These are phyloP conservation scores for Pseudogymnoascus sp. DNA, from an alignment of 2,329 filamentous ascomycete genomes.

Conservation along the genomic window DNA sequence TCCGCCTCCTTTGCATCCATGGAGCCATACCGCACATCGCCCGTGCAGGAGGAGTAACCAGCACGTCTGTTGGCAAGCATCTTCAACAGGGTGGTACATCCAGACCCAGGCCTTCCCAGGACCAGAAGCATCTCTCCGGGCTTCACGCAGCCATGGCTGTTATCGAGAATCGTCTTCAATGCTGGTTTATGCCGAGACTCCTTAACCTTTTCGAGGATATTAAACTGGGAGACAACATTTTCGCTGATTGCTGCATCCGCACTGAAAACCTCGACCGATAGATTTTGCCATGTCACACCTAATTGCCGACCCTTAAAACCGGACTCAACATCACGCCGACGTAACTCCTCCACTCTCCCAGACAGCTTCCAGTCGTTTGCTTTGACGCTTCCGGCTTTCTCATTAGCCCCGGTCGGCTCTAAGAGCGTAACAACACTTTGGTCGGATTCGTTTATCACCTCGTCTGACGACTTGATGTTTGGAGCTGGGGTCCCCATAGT, in stretches of 20 bases:
- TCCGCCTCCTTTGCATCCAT: conserved; percentile 34
- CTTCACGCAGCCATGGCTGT: conserved; percentile 59
- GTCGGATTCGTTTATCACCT: not conserved
- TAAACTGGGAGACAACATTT: conserved; percentile 52
- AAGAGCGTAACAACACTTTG: not conserved
- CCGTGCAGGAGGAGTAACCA: conserved; percentile 49
- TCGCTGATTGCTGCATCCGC: conserved; percentile 33
- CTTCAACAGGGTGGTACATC: conserved; percentile 64
- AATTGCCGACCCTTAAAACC: conserved; percentile 10
- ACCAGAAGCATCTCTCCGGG: conserved; percentile 66
- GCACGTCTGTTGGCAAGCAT: conserved; percentile 55
- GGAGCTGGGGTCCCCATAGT: not conserved
- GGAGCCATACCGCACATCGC: conserved; percentile 48
- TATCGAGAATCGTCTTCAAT: conserved; percentile 55
- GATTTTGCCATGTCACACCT: conserved; percentile 24
- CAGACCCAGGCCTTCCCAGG: conserved; percentile 57
- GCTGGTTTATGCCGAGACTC: conserved; percentile 48
- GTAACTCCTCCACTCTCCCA: not conserved
- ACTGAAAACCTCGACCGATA: conserved; percentile 25
- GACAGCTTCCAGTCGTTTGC: not conserved
- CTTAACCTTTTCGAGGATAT: conserved; percentile 42
- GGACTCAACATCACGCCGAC: not conserved
- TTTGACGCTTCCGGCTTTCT: not conserved
- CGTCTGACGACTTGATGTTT: not conserved
- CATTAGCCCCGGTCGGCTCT: not conserved